These are phyloP conservation scores for Vicia villosa DNA, from an alignment of 306 rosid species.

Conservation along the genomic window DNA sequence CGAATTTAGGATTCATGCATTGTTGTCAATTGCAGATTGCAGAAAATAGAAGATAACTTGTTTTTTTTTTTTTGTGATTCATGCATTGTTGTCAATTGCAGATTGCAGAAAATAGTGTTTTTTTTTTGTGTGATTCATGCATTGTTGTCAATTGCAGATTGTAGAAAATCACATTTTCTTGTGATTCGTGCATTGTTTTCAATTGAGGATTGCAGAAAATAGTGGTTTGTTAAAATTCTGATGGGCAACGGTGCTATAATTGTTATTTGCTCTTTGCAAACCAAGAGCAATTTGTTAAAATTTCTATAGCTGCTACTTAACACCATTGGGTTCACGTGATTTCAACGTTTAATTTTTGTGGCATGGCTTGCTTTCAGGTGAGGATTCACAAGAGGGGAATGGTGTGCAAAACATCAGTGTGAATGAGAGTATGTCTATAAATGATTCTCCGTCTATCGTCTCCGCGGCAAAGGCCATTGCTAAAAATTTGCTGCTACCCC, in stretches of 20 bases:
- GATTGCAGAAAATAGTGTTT: too few relatives aligned
- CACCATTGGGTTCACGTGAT: background rate
- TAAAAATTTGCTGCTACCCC: constrained; percentile 43
- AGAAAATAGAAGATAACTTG: too few relatives aligned
- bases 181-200: too few relatives aligned
- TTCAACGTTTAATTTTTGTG: constrained; percentile 20
- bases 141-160: too few relatives aligned
- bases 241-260: background rate
- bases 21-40: too few relatives aligned
- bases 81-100: too few relatives aligned
- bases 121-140: too few relatives aligned
- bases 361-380: constrained; percentile 59
- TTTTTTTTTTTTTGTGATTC: constrained; percentile 23
- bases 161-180: too few relatives aligned
- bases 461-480: constrained; percentile 25
- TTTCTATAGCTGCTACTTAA: background rate
- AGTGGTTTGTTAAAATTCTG: background rate
- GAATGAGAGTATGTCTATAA: constrained; percentile 44
- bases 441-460: constrained; percentile 35
- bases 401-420: constrained; percentile 37
- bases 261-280: background rate
- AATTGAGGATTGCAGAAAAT: background rate
- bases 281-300: background rate
- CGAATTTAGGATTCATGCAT: background rate
- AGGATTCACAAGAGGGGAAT: constrained; percentile 44